Conservation (phyloP, 805 yeast species). For the Alloascoidea africana region DNA sequence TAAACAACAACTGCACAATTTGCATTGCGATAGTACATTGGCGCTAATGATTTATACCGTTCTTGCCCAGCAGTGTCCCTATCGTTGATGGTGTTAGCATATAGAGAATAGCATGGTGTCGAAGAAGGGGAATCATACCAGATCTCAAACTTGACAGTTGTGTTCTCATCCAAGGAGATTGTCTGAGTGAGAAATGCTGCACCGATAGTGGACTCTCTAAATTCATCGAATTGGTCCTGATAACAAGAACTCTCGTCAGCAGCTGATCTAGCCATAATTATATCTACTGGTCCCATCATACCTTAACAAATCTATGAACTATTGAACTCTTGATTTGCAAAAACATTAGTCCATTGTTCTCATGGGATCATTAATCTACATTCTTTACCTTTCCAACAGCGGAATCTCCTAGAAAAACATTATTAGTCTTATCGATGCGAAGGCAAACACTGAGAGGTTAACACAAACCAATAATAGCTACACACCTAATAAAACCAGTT, state of each 20-base stretch:
- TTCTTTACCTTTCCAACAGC: conserved; percentile 54
- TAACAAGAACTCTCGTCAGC: too few species aligned
- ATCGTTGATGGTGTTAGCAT: neutral
- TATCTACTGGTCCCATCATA: too few species aligned
- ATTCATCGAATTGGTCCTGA: conserved; percentile 46
- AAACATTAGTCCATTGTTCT: neutral
- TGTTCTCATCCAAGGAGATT: conserved; percentile 27
- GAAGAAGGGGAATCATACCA: conserved; percentile 18
- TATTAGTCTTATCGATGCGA: neutral
- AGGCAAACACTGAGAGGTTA: neutral
- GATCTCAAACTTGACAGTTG: conserved; percentile 31
- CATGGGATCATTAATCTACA: conserved; percentile 1
- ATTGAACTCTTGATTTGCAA: conserved; percentile 44
- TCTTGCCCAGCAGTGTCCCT: conserved; percentile 98
- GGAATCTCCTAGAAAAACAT: conserved; percentile 32
- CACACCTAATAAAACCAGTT: conserved; percentile 54
- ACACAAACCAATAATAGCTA: neutral
- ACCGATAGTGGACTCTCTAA: conserved; percentile 90
- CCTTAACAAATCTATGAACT: conserved; percentile 62
- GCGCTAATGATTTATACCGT: conserved; percentile 68
- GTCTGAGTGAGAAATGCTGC: conserved; percentile 92
- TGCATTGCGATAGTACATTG: conserved; percentile 72
- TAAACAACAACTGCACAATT: conserved; percentile 80
- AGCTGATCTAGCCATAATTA: too few species aligned
- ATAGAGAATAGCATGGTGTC: neutral